Evolutionary conservation across 305 asterid genomes (phyloP).

Genomic region (Fraxinus ornus): DNA sequence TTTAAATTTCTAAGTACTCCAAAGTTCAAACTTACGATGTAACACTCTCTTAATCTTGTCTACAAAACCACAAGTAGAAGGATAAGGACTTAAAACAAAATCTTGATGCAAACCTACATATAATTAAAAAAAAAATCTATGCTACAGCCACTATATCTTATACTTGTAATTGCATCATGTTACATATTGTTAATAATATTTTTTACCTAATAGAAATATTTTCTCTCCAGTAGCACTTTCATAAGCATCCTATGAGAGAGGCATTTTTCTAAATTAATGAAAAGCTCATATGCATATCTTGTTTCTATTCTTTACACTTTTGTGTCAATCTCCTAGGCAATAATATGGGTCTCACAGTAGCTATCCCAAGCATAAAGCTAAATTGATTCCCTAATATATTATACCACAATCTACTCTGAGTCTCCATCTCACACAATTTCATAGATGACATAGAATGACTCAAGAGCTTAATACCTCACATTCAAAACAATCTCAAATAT

Average conservation of each 20-base stretch:
- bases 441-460: neutral
- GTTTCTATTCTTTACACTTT: neutral
- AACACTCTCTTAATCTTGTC: neutral
- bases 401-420: neutral
- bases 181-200: neutral
- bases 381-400: neutral
- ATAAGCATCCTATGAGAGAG: neutral
- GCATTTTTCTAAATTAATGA: neutral
- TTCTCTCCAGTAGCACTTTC: neutral
- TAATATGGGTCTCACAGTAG: neutral
- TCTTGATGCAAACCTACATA: neutral
- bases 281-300: neutral
- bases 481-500: neutral
- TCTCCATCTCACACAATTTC: neutral
- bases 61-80: neutral
- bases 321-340: neutral
- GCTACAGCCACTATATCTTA: neutral
- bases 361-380: conserved; percentile 1
- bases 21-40: neutral
- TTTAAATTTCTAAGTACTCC: neutral
- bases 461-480: neutral
- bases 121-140: neutral
- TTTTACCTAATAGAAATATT: neutral
- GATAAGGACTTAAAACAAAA: neutral
- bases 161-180: neutral